phyloP scores from a whole-genome alignment of 179 eudicot genomes.

The Spergularia azorica region DNA sequence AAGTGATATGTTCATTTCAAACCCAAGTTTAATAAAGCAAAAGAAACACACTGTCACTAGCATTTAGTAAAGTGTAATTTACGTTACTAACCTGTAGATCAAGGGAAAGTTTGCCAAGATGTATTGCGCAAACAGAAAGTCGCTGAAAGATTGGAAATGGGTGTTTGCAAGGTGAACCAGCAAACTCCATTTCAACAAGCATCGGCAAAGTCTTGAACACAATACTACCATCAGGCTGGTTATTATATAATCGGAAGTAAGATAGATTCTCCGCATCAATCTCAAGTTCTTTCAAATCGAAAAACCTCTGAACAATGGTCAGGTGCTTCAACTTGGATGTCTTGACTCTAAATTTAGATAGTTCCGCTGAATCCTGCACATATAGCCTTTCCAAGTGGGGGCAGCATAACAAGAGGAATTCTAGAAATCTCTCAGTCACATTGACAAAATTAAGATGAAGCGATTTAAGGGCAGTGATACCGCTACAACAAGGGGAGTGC shows the following conservation, averaged over 20 bases:
- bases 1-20: not conserved
- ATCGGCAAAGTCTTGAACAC: constrained; percentile 2
- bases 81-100: not conserved
- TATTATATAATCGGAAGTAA: not conserved
- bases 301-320: no score
- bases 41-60: not conserved
- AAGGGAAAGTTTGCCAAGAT: no score
- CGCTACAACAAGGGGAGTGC: constrained; percentile 10
- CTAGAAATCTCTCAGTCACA: not conserved
- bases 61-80: no score
- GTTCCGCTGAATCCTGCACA: not conserved
- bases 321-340: not conserved
- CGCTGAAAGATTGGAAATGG: no score
- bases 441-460: constrained; percentile 7
- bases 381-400: not conserved
- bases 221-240: not conserved
- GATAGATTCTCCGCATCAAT: not conserved
- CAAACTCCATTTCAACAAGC: constrained; percentile 9
- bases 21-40: not conserved
- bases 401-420: constrained; percentile 6
- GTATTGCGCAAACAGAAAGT: no score
- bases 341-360: not conserved
- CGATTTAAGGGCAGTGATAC: constrained; percentile 1
- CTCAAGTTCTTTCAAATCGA: no score
- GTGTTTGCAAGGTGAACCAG: not conserved